phyloP scores from a whole-genome alignment of 345 rosid species.

The Eucalyptus cloeziana region DNA sequence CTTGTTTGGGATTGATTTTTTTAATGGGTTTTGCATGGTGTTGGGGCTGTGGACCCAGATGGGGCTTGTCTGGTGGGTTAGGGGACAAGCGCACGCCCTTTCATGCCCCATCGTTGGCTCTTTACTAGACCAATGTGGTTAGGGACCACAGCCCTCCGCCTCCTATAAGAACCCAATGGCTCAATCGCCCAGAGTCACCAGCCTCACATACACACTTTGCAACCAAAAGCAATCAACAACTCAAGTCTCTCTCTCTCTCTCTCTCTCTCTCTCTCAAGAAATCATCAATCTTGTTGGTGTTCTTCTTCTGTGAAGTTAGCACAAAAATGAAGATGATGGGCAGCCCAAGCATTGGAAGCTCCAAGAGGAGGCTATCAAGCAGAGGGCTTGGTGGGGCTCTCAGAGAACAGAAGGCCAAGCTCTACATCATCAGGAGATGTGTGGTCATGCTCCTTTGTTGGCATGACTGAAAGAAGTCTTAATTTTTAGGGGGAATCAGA shows the following conservation, averaged over 20 bases:
- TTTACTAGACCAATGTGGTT: slow-evolving; percentile 1
- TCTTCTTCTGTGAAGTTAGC: not conserved
- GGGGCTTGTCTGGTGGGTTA: not conserved
- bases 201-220: not conserved
- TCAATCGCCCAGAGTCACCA: not conserved
- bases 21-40: not conserved
- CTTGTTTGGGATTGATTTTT: not conserved
- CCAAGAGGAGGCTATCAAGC: slow-evolving; percentile 9
- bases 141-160: not conserved
- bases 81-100: slow-evolving; percentile 4
- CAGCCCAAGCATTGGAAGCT: not conserved
- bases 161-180: not conserved
- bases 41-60: not conserved
- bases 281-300: not conserved
- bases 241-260: not conserved
- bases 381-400: slow-evolving; percentile 10
- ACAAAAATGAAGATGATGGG: not conserved
- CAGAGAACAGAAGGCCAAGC: slow-evolving; percentile 11
- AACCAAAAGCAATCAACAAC: not conserved
- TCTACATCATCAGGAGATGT: slow-evolving; percentile 13
- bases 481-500: not conserved
- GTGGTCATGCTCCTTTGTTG: slow-evolving; percentile 18
- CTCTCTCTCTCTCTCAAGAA: not conserved
- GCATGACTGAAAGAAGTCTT: not conserved
- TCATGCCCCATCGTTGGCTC: slow-evolving; percentile 6